Conservation (phyloP, 208 protist species). For the Naegleria lovaniensis region DNA sequence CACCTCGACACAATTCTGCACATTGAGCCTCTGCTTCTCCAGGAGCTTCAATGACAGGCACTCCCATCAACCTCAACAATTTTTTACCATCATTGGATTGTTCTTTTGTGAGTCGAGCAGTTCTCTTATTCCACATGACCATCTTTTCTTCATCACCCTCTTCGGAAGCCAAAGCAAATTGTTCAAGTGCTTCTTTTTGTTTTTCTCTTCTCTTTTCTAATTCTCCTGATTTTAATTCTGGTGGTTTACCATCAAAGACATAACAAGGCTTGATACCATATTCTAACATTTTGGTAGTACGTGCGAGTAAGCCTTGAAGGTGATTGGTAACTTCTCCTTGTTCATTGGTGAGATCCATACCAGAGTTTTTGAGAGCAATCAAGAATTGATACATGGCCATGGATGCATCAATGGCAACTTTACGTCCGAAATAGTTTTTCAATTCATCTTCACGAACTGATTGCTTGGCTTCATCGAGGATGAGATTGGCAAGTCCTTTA, state of each 20-base stretch:
- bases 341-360: conserved; percentile 85
- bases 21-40: conserved; percentile 98
- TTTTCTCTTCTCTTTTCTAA: conserved; percentile 79
- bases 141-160: conserved; percentile 76
- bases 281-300: conserved; percentile 95
- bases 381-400: conserved; percentile 99
- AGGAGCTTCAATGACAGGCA: conserved; percentile 93
- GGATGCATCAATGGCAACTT: conserved; percentile 97
- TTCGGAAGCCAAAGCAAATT: conserved; percentile 74
- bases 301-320: conserved; percentile 92
- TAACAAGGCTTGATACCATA: conserved; percentile 96
- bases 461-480: conserved; percentile 82
- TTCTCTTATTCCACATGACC: conserved; percentile 87
- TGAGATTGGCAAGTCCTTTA: conserved; percentile 86
- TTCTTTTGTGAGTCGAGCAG: conserved; percentile 80
- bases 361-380: conserved; percentile 82
- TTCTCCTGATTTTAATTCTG: conserved; percentile 87
- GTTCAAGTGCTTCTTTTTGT: conserved; percentile 77
- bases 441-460: conserved; percentile 83
- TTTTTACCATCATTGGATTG: conserved; percentile 97
- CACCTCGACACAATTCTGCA: conserved; percentile 85
- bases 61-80: conserved; percentile 95
- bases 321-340: conserved; percentile 93
- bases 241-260: conserved; percentile 99
- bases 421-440: conserved; percentile 92